Conservation (phyloP, 1,284 basidiomycete genomes). For the Cryptococcus sp. region DNA sequence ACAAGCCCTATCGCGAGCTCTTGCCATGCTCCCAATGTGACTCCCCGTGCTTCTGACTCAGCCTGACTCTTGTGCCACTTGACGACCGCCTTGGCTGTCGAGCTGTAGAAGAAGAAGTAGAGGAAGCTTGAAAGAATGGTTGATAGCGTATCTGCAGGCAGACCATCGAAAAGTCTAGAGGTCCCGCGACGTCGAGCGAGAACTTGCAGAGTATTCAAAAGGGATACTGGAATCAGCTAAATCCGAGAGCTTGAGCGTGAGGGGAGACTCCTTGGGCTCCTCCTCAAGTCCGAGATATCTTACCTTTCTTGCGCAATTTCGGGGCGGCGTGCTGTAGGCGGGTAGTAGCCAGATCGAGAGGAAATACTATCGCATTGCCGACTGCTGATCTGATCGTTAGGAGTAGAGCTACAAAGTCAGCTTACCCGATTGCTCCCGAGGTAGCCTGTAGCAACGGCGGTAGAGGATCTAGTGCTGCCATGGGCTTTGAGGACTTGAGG, state of each 20-base stretch:
- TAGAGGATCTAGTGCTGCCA: conserved; percentile 9
- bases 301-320: conserved; percentile 15
- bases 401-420: not conserved
- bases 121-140: conserved; percentile 48
- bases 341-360: conserved; percentile 51
- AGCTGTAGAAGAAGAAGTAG: conserved; percentile 44
- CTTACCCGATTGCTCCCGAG: conserved; percentile 46
- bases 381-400: conserved; percentile 36
- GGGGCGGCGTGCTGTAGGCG: conserved; percentile 32
- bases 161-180: conserved; percentile 39
- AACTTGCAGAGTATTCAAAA: conserved; percentile 19
- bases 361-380: conserved; percentile 51
- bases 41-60: not conserved
- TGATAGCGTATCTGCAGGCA: conserved; percentile 47
- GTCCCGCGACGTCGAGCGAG: conserved; percentile 26
- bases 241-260: conserved; percentile 6
- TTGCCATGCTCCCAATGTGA: conserved; percentile 36
- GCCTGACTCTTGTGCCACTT: not conserved
- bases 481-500: no score
- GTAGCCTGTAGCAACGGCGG: conserved; percentile 51
- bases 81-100: conserved; percentile 21
- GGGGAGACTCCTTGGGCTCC: conserved; percentile 4
- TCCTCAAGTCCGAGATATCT: not conserved
- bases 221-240: conserved; percentile 16
- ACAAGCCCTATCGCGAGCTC: conserved; percentile 50